Evolutionary conservation across 108 stramenopile species (phyloP), one percentile per base, ranked within the genome.

Genomic region (Nitzschia sp.): DNA sequence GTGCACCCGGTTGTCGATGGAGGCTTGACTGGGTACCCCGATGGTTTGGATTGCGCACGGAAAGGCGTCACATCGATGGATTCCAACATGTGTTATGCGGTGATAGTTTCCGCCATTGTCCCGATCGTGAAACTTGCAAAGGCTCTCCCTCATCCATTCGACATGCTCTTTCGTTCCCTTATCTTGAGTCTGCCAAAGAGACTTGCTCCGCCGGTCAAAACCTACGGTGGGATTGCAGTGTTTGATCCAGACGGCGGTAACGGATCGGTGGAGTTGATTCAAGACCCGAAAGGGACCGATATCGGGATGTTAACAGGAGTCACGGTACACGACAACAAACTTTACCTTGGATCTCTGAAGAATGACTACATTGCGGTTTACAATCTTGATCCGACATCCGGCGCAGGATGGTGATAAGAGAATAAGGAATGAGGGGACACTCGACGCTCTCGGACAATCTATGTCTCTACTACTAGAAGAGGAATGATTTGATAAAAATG

Each of bases 281-380:
- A 85, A 48, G 89, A 90, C 77, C 86, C 86, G 1, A 71, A 68
- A 35, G 89, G 89, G 15, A 65, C 27, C 15, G 86, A 90, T 55
- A 54, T 85, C 33, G 31, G 51, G 0, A 55, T 70, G 49, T 54
- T 90, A 23, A 87, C 84, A 33, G 84, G 89, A 17, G 82, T 84
- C 2, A 90, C 89, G 3, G 80, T 78, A 13, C 60, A 57, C 59
- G 47, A 75, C 5, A 77, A 81, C 27, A 83, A 84, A 46, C 27
- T 90, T 2, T 90, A 85, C 61, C 61, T 90, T 30, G 89, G 89
- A 18, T 87, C 84, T 31, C 54, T 85, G 6, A 59, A 83, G 23
- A 79, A 82, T 46, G 42, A 82, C 61, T 85, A 76, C 55, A 75
- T 90, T 54, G 84, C 82, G 3, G 84, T 87, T 11, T 83, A 85